Evolutionary conservation across 768 basidiomycete species (phyloP).

Genomic region (Collybia nuda): DNA sequence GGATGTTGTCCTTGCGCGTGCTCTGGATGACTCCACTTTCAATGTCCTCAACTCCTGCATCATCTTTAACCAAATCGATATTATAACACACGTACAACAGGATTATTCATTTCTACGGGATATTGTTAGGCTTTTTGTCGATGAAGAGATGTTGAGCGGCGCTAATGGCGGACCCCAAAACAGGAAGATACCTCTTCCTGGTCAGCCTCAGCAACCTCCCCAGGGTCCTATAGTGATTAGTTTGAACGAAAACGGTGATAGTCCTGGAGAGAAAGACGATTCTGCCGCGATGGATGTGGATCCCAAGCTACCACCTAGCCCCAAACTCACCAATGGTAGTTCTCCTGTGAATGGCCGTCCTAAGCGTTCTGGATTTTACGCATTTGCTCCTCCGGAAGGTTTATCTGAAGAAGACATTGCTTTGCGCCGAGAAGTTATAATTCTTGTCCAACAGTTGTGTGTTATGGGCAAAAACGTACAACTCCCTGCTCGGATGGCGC

Average conservation of each 20-base stretch:
- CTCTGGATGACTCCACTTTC: slow-evolving; percentile 95
- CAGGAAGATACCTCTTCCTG: slow-evolving; percentile 19
- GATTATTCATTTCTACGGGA: slow-evolving; percentile 76
- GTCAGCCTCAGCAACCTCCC: slow-evolving; percentile 27
- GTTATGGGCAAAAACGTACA: slow-evolving; percentile 98
- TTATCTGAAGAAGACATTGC: slow-evolving; percentile 53
- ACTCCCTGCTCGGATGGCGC: slow-evolving; percentile 75
- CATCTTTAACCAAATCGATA: slow-evolving; percentile 99
- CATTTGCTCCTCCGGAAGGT: slow-evolving; percentile 57
- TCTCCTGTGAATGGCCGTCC: slow-evolving; percentile 22
- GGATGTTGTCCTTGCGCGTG: slow-evolving; percentile 94
- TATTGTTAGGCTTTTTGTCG: slow-evolving; percentile 74
- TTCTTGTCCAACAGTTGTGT: slow-evolving; percentile 89
- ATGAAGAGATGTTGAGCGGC: slow-evolving; percentile 59
- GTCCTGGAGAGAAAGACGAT: slow-evolving; percentile 27
- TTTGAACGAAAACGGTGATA: slow-evolving; percentile 41
- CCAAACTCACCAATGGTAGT: slow-evolving; percentile 29
- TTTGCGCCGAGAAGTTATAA: slow-evolving; percentile 74
- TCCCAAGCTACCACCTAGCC: slow-evolving; percentile 23
- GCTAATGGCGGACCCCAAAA: slow-evolving; percentile 20
- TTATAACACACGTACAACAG: slow-evolving; percentile 85
- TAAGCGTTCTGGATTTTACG: slow-evolving; percentile 33
- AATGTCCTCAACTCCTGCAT: slow-evolving; percentile 96
- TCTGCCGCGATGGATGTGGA: slow-evolving; percentile 39
- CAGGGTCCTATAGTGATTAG: slow-evolving; percentile 33